Conservation (phyloP, 768 basidiomycete species). For the Leccinum obscurum region DNA sequence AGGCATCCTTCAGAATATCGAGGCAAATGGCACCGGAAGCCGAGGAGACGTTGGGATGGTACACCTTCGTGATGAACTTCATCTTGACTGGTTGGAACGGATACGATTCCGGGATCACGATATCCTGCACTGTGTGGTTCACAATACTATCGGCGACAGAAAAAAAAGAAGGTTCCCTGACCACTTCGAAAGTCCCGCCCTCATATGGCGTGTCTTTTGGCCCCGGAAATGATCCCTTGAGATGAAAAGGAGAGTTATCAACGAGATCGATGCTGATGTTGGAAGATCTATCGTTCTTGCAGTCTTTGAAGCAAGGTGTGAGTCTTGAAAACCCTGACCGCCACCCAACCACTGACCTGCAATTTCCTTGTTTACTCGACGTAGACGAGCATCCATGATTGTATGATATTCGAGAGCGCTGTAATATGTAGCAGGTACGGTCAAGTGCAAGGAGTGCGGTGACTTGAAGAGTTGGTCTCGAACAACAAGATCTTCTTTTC, state of each 20-base stretch:
- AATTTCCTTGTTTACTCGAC: constrained; percentile 95
- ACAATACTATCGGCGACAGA: not conserved
- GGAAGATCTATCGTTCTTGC: constrained; percentile 93
- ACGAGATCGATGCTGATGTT: constrained; percentile 84
- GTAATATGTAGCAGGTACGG: not conserved
- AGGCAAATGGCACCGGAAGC: constrained; percentile 94
- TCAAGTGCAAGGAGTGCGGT: not conserved
- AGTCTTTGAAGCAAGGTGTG: constrained; percentile 52
- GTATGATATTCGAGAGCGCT: constrained; percentile 1
- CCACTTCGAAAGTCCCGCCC: constrained; percentile 89
- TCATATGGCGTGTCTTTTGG: constrained; percentile 93
- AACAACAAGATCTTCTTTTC: constrained; percentile 5
- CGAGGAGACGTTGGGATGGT: constrained; percentile 94
- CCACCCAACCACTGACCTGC: constrained; percentile 49
- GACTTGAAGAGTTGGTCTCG: not conserved
- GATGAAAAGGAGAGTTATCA: constrained; percentile 88
- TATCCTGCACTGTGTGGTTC: constrained; percentile 57
- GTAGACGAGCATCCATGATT: constrained; percentile 83
- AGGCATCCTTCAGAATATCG: constrained; percentile 85
- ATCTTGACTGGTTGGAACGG: constrained; percentile 96
- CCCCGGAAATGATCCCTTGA: constrained; percentile 88
- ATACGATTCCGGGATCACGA: constrained; percentile 88
- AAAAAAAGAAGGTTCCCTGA: constrained; percentile 42
- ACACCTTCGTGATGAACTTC: constrained; percentile 97
- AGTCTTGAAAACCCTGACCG: constrained; percentile 8